Percentiles rank a stretch among this genome's conserved stretches.
phyloP scores from a whole-genome alignment of 805 yeast species.

The Candida taoyuanica region DNA sequence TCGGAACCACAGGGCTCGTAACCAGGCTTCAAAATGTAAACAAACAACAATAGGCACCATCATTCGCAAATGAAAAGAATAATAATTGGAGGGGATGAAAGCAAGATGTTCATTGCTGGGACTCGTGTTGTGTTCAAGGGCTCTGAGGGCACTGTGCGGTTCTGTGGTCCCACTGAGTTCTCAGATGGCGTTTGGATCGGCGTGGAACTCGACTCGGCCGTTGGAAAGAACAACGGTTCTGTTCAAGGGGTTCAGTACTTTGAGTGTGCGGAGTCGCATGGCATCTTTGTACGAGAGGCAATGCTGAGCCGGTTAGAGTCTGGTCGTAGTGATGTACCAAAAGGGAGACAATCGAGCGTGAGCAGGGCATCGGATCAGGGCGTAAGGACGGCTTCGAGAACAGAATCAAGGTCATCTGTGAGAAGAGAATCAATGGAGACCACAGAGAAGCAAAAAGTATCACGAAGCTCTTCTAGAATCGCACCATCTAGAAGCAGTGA shows the following conservation, averaged over 20 bases:
- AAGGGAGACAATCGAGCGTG: slow-evolving; percentile 3
- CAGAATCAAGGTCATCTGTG: not conserved
- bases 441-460: slow-evolving; percentile 1
- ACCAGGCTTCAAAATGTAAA: too few relatives aligned
- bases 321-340: not conserved
- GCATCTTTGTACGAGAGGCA: slow-evolving; percentile 46
- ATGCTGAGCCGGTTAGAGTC: slow-evolving; percentile 17
- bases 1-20: too few relatives aligned
- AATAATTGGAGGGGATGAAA: too few relatives aligned
- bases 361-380: too few relatives aligned
- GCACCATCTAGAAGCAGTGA: not conserved
- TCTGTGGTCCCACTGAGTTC: slow-evolving; percentile 50
- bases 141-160: slow-evolving; percentile 42
- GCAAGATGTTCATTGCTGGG: slow-evolving; percentile 17
- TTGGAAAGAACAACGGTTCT: slow-evolving; percentile 79
- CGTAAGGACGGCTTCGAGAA: not conserved
- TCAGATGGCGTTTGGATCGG: slow-evolving; percentile 78
- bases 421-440: not conserved
- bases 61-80: too few relatives aligned
- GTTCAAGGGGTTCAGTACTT: slow-evolving; percentile 60
- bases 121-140: slow-evolving; percentile 17
- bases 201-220: slow-evolving; percentile 66
- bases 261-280: slow-evolving; percentile 47
- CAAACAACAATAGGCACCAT: too few relatives aligned
- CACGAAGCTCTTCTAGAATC: not conserved